These are phyloP conservation scores for Rubroboletus satanas DNA, from an alignment of 768 basidiomycete genomes.

Conservation along the genomic window DNA sequence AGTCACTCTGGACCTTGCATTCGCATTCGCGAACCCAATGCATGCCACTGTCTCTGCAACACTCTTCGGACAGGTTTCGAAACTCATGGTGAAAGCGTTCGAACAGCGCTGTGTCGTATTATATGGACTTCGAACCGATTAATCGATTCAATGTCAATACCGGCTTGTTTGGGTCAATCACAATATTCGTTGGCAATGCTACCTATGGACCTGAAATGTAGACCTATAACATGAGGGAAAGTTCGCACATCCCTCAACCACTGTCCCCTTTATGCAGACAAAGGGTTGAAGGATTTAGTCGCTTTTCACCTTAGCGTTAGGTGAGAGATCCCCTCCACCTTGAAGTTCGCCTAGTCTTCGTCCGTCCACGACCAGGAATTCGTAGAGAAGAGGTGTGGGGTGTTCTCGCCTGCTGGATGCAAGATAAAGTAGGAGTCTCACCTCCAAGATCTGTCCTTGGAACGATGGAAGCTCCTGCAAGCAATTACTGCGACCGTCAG, in stretches of 20 bases:
- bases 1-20: conserved; percentile 80
- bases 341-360: neutral
- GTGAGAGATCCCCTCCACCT: neutral
- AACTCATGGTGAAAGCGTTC: conserved; percentile 89
- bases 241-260: neutral
- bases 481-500: neutral
- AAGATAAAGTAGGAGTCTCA: neutral
- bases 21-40: conserved; percentile 82
- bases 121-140: conserved; percentile 50
- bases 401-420: neutral
- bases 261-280: neutral
- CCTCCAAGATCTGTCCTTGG: neutral
- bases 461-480: neutral
- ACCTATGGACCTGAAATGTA: neutral
- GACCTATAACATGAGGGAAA: neutral
- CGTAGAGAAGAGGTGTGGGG: too few species aligned
- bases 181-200: neutral
- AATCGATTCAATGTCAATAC: neutral
- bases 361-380: neutral
- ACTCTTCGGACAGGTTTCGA: conserved; percentile 85
- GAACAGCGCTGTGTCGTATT: conserved; percentile 76
- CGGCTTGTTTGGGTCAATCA: neutral
- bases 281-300: neutral
- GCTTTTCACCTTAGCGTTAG: neutral
- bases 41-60: conserved; percentile 78